Conservation (phyloP, 2,329 filamentous ascomycete species). For the Huntiella decipiens region DNA sequence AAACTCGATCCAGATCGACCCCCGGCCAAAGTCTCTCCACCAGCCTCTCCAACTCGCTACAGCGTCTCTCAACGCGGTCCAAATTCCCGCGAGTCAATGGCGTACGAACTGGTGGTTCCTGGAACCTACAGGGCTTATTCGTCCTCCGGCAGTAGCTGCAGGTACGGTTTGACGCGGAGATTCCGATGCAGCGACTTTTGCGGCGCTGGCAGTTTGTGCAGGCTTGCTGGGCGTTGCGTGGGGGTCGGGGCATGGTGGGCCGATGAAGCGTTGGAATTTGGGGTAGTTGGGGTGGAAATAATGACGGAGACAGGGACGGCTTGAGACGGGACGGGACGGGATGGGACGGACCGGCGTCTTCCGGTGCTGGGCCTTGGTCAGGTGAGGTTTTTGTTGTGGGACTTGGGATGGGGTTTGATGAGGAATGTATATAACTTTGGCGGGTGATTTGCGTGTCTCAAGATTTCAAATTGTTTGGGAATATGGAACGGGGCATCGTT, state of each 20-base stretch:
- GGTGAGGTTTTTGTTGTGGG: too few species aligned
- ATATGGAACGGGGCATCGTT: too few species aligned
- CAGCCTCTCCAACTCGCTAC: slow-evolving; percentile 10
- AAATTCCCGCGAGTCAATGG: slow-evolving; percentile 20
- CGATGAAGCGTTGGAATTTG: background rate
- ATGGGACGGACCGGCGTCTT: too few species aligned
- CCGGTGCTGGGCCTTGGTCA: too few species aligned
- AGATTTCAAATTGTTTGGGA: too few species aligned
- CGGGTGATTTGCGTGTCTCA: too few species aligned
- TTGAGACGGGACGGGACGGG: too few species aligned
- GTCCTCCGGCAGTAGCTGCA: slow-evolving; percentile 17
- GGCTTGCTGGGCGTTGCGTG: slow-evolving; percentile 7
- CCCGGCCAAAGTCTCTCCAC: slow-evolving; percentile 16
- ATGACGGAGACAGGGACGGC: too few species aligned
- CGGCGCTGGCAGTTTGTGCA: slow-evolving; percentile 14
- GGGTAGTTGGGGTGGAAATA: too few species aligned
- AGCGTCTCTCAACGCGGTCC: slow-evolving; percentile 16
- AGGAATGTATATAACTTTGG: too few species aligned
- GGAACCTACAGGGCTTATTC: slow-evolving; percentile 18
- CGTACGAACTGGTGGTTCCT: slow-evolving; percentile 18
- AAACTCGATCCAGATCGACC: slow-evolving; percentile 13
- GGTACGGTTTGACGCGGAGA: slow-evolving; percentile 9
- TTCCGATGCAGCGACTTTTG: slow-evolving; percentile 13
- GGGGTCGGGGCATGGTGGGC: slow-evolving; percentile 13
- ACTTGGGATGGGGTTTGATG: too few species aligned